Evolutionary conservation across 2,329 filamentous ascomycete species (phyloP), one percentile per base, ranked within the genome.

Genomic region (Lomentospora prolificans): DNA sequence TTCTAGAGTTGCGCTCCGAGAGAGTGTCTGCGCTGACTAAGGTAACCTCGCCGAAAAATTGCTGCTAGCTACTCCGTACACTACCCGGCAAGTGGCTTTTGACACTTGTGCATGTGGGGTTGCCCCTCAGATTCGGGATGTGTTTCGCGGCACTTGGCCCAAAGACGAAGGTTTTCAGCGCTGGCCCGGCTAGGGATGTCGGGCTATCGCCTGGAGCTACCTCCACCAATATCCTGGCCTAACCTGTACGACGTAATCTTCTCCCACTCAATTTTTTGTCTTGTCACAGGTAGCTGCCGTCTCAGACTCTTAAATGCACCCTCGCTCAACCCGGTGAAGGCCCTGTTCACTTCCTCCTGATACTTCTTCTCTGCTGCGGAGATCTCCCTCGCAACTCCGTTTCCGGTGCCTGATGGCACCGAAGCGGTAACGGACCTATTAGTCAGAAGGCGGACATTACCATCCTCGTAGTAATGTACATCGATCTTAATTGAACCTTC

Each of bases 231-330:
- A 66, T 89, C 87, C 70, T 90, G 86, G 25, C 88, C 87, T 62
- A 95, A 76, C 58, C 90, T 80, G 75, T 99, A 99, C 63, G 90
- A 90, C 50, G 89, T 87, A 62, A 99, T 89, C 77, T 96, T 96
- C 71, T 99, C 92, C 94, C 94, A 99, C 73, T 99, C 94, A 63
- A 99, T 92, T 80, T 96, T 96, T 77, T 99, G 94, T 67, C 94
- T 85, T 59, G 94, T 99, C 58, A 99, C 90, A 0, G 94, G 94
- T 68, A 99, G 75, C 73, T 97, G 94, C 72, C 94, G 83, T 66
- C 94, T 83, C 69, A 99, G 72, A 2, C 85, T 84, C 81, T 97
- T 99, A 75, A 99, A 99, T 1, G 90, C 89, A 8, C 91, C 92
- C 74, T 99, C 94, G 66, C 90, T 94, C 67, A 99, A 75, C 61